Evolutionary conservation across 2,329 filamentous ascomycete genomes (phyloP).

Genomic region (Alternaria viburni): DNA sequence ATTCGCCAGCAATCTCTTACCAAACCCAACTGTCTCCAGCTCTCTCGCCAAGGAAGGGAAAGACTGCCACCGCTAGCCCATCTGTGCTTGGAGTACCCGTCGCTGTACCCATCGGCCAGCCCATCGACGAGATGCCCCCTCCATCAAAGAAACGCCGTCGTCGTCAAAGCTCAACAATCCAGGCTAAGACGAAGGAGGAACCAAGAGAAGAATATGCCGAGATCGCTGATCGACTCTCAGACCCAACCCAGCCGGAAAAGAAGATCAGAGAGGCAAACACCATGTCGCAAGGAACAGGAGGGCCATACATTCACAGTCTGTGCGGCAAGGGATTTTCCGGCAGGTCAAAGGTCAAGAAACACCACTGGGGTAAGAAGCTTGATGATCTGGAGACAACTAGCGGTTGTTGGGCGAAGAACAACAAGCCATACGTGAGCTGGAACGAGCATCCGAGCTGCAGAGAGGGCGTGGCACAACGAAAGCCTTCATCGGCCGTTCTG

Average conservation of each 20-base stretch:
- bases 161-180: background rate
- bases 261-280: background rate
- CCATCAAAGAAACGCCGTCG: conserved; percentile 5
- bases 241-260: background rate
- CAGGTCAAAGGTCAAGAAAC: conserved; percentile 39
- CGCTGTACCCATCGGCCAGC: conserved; percentile 11
- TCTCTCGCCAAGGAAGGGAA: background rate
- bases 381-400: conserved; percentile 32
- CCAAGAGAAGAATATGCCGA: background rate
- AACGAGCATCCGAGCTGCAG: conserved; percentile 40
- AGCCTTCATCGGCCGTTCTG: background rate
- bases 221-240: background rate
- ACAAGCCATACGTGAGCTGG: conserved; percentile 38
- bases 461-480: background rate
- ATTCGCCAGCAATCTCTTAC: background rate
- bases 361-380: conserved; percentile 39
- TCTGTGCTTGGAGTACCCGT: conserved; percentile 11
- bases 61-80: background rate
- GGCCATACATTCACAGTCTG: conserved; percentile 33
- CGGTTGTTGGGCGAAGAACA: conserved; percentile 42
- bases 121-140: conserved; percentile 14
- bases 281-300: background rate
- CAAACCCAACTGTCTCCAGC: background rate
- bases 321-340: conserved; percentile 37
- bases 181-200: background rate